Evolutionary conservation across 1,284 basidiomycete genomes (phyloP).

Genomic region (Sanghuangporus baumii): DNA sequence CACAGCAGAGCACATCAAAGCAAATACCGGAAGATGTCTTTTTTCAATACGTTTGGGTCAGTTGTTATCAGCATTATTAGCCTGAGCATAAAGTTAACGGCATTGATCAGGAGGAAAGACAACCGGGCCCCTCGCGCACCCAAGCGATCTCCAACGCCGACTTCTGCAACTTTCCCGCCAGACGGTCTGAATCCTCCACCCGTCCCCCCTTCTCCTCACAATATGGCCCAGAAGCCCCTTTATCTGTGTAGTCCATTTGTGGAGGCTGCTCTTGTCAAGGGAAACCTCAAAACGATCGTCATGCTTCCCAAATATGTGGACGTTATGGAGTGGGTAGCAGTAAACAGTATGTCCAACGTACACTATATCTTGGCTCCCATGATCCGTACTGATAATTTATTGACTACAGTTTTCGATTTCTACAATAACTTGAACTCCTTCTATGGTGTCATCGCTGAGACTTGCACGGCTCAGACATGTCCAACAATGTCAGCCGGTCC

Average conservation of each 20-base stretch:
- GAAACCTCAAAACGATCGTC: constrained; percentile 98
- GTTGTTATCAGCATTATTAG: constrained; percentile 6
- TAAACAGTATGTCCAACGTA: constrained; percentile 69
- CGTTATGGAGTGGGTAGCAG: constrained; percentile 98
- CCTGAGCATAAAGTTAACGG: not conserved
- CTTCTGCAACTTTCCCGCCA: constrained; percentile 53
- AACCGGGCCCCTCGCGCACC: constrained; percentile 55
- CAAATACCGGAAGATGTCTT: constrained; percentile 3
- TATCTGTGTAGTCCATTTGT: constrained; percentile 96
- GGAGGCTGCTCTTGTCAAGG: constrained; percentile 94
- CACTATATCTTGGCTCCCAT: not conserved
- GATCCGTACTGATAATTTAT: not conserved
- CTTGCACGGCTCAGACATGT: constrained; percentile 87
- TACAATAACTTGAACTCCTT: constrained; percentile 98
- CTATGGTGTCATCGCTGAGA: constrained; percentile 93
- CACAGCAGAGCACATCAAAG: not conserved
- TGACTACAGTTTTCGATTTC: constrained; percentile 78
- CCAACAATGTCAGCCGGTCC: constrained; percentile 92
- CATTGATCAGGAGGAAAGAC: constrained; percentile 56
- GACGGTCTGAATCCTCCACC: constrained; percentile 38
- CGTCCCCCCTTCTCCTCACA: constrained; percentile 36
- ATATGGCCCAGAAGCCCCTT: constrained; percentile 53
- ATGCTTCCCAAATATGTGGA: constrained; percentile 96
- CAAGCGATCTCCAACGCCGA: constrained; percentile 67
- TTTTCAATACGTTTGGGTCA: constrained; percentile 15